Evolutionary conservation across 345 rosid genomes (phyloP).

Genomic region (Eucalyptus caleyi): DNA sequence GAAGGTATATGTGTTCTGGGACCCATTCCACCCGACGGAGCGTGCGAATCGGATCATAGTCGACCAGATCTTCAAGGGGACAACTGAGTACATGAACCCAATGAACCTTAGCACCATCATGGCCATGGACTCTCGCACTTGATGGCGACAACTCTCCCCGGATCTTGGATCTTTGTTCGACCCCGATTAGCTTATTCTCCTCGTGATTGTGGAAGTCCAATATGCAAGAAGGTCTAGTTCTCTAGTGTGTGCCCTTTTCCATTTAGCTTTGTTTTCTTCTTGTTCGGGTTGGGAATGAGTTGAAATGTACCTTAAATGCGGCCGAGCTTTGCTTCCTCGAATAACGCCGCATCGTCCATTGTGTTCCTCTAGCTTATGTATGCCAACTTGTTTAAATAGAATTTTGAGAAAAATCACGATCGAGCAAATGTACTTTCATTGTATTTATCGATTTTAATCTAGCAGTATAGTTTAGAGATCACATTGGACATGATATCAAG

Average conservation of each 20-base stretch:
- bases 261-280: background rate
- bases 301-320: background rate
- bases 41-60: slow-evolving; percentile 17
- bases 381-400: background rate
- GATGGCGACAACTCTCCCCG: background rate
- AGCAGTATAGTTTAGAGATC: background rate
- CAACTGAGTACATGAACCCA: slow-evolving; percentile 18
- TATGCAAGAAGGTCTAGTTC: background rate
- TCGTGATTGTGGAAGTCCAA: background rate
- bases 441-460: background rate
- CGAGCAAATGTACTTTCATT: background rate
- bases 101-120: slow-evolving; percentile 37
- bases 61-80: slow-evolving; percentile 3
- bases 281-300: background rate
- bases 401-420: background rate
- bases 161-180: background rate
- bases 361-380: background rate
- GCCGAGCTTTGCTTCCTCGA: background rate
- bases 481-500: background rate
- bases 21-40: slow-evolving; percentile 32
- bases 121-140: slow-evolving; percentile 12
- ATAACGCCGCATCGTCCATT: background rate
- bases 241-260: background rate
- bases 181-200: background rate
- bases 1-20: slow-evolving; percentile 22